Base-by-base conservation (phyloP, 768 basidiomycete species). In the Lactifluus rugatus region DNA sequence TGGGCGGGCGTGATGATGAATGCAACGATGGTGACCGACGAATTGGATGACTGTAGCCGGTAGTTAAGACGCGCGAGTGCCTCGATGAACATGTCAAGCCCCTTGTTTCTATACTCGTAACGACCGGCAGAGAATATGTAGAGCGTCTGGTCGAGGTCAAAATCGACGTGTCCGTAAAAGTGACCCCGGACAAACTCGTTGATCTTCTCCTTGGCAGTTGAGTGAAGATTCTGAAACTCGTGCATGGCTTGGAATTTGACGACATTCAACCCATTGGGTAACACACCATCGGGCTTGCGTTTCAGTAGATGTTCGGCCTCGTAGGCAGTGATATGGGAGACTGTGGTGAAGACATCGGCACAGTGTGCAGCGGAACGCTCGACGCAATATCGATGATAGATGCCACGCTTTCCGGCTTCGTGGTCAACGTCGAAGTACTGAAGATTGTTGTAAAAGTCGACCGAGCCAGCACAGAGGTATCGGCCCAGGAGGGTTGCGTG, bases 341-440 rank as follows among this genome's bases (percentile, higher is more conserved):
- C 86, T 25, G 96, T 99, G 17, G 96, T 99, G 70, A 99, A 99
- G 34, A 98, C 96, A 69, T 99, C 96, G 3, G 94, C 86, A 63
- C 93, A 96, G 67, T 99, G 96, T 0, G 94, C 79, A 1, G 95
- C 82, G 4, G 90, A 88, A 52, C 96, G 84, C 70, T 99, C 96
- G 70, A 99, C 93, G 71, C 96, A 99, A 75, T 99, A 98, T 48
- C 86, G 74, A 70, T 99, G 96, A 72, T 99, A 99, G 70, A 99
- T 99, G 16, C 96, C 96, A 60, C 96, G 84, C 74, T 98, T 98
- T 42, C 96, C 96, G 0, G 96, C 96, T 73, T 99, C 96, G 69
- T 98, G 95, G 67, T 99, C 96, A 60, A 98, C 96, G 65, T 99
- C 96, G 70, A 99, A 99, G 77, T 98, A 97, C 71, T 95, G 92